These are phyloP conservation scores for Solanum arcanum DNA, from an alignment of 257 asterid genomes.

Conservation along the genomic window DNA sequence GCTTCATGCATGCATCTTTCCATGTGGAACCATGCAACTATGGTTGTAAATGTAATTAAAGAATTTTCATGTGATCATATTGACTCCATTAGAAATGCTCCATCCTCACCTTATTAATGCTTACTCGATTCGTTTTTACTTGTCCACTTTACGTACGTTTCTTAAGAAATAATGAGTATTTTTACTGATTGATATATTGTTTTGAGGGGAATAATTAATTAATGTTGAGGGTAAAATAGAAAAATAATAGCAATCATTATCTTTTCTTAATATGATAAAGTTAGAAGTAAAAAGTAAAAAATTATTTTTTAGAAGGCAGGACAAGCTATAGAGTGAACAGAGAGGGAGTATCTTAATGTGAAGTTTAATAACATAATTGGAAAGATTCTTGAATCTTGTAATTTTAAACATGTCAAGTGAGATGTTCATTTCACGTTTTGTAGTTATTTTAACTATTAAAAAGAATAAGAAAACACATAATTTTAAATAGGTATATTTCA, in stretches of 20 bases:
- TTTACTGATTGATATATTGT: not conserved
- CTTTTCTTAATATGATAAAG: not conserved
- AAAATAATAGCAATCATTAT: no score
- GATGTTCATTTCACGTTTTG: not conserved
- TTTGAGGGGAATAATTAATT: no score
- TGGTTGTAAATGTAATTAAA: not conserved
- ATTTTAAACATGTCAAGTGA: not conserved
- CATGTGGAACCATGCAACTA: not conserved
- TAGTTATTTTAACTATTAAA: not conserved
- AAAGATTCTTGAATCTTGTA: not conserved
- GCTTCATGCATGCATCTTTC: constrained; percentile 6
- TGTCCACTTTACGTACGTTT: not conserved
- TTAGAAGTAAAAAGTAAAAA: no score
- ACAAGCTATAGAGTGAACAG: not conserved
- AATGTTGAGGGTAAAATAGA: not conserved
- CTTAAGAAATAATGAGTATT: no score
- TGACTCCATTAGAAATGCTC: not conserved
- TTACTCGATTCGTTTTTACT: no score
- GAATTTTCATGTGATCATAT: not conserved
- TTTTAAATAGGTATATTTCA: not conserved
- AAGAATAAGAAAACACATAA: not conserved
- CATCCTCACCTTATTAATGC: not conserved
- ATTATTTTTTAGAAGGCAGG: not conserved
- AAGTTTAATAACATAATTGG: no score
- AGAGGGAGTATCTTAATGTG: not conserved